Percentiles rank a stretch among this genome's conserved stretches.
Evolutionary conservation across 2,329 filamentous ascomycete genomes (phyloP).

Genomic region (Mollisiaceae sp.): DNA sequence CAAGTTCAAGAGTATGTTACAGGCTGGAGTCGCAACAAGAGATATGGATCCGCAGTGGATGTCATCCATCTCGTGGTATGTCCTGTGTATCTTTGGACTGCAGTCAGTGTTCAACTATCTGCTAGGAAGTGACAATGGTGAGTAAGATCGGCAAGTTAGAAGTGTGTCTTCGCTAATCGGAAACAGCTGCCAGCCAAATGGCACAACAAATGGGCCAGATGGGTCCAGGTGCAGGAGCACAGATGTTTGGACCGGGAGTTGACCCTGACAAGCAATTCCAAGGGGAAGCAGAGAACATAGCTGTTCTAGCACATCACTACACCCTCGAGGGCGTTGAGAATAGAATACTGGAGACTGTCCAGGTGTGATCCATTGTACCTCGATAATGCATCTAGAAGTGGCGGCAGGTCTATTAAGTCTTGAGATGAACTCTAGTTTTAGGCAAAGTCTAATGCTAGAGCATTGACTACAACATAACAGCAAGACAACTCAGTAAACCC

Average conservation of each 20-base stretch:
- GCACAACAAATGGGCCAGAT: slow-evolving; percentile 81
- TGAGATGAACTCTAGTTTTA: background rate
- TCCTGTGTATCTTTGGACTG: slow-evolving; percentile 93
- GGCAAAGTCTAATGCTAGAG: background rate
- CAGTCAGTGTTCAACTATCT: slow-evolving; percentile 98
- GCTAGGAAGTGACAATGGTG: slow-evolving; percentile 93
- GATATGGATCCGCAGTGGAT: slow-evolving; percentile 99
- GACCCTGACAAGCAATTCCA: slow-evolving; percentile 96
- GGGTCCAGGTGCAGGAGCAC: slow-evolving; percentile 63
- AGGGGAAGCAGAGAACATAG: slow-evolving; percentile 91
- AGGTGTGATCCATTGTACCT: slow-evolving; percentile 27
- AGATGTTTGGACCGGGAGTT: slow-evolving; percentile 89
- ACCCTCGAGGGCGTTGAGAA: slow-evolving; percentile 89
- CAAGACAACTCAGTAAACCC: no score
- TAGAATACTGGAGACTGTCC: slow-evolving; percentile 66
- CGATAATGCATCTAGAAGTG: background rate
- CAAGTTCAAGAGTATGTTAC: slow-evolving; percentile 99
- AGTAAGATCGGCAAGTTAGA: slow-evolving; percentile 39
- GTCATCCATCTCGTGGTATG: slow-evolving; percentile 98
- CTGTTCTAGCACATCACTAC: slow-evolving; percentile 92
- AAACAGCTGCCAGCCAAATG: slow-evolving; percentile 84
- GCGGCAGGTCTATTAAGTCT: background rate
- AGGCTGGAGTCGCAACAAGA: slow-evolving; percentile 92
- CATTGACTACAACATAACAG: no score
- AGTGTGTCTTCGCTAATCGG: slow-evolving; percentile 12